These are phyloP conservation scores for Ophiostoma piceae DNA, from an alignment of 2,329 filamentous ascomycete genomes.

Conservation along the genomic window DNA sequence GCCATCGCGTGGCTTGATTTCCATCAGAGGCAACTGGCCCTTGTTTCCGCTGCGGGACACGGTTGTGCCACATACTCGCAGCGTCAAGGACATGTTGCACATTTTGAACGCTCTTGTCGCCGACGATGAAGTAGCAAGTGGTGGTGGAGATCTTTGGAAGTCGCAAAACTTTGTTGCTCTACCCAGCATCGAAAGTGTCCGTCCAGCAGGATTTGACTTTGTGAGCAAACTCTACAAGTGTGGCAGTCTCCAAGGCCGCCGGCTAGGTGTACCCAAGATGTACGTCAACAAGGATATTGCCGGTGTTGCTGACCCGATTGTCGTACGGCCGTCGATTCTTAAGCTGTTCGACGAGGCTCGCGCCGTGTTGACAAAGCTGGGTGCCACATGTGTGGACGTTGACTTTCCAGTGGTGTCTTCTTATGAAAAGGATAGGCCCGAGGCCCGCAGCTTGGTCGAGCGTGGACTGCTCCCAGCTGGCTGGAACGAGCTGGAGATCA, in stretches of 20 bases:
- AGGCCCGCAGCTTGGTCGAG: background rate
- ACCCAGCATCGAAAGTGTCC: background rate
- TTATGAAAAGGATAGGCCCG: background rate
- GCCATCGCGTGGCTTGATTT: conserved; percentile 48
- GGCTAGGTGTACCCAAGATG: background rate
- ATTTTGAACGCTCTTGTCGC: background rate
- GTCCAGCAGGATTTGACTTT: background rate
- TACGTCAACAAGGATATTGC: background rate
- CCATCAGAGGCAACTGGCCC: conserved; percentile 50
- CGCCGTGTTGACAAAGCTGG: background rate
- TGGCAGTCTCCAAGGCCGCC: background rate
- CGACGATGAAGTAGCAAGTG: background rate
- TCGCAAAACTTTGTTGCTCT: background rate
- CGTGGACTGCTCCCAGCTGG: background rate
- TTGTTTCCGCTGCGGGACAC: conserved; percentile 54
- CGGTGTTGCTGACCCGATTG: background rate
- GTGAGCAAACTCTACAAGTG: background rate
- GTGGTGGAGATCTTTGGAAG: background rate
- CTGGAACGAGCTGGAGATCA: background rate
- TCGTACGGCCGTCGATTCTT: background rate
- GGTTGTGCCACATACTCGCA: conserved; percentile 36
- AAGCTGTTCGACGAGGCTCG: background rate
- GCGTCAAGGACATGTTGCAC: background rate
- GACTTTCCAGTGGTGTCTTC: background rate
- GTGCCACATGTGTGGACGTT: background rate